Evolutionary conservation across 371 early-diverging fungal species (phyloP).

Genomic region (Mortierella sp.): DNA sequence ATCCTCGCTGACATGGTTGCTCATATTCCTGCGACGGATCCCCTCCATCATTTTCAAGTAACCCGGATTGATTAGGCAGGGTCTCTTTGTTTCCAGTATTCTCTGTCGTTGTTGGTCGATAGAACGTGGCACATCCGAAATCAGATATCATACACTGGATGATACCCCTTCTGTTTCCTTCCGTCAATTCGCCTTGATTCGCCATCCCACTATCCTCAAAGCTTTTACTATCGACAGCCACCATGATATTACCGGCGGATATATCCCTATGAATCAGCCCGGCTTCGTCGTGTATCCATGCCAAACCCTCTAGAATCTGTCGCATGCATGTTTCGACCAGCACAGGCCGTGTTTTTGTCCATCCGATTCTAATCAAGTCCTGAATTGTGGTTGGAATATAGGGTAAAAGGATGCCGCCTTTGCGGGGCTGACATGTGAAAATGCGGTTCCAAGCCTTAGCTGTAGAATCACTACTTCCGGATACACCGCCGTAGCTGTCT

Average conservation of each 20-base stretch:
- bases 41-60: background rate
- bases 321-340: conserved; percentile 45
- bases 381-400: conserved; percentile 27
- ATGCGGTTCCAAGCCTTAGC: conserved; percentile 15
- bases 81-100: background rate
- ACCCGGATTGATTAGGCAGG: background rate
- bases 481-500: background rate
- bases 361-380: conserved; percentile 42
- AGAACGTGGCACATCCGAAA: conserved; percentile 67
- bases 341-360: conserved; percentile 33
- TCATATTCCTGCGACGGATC: background rate
- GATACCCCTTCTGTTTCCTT: conserved; percentile 8
- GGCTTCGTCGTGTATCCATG: conserved; percentile 48
- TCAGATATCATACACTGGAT: conserved; percentile 65
- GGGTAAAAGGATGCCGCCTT: conserved; percentile 44
- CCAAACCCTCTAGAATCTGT: conserved; percentile 41
- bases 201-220: background rate
- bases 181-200: background rate
- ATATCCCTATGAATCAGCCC: conserved; percentile 80
- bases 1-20: conserved; percentile 26
- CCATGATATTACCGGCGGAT: conserved; percentile 82
- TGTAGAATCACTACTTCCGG: background rate
- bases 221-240: conserved; percentile 26
- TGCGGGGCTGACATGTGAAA: conserved; percentile 32
- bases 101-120: background rate